phyloP scores from a whole-genome alignment of 768 basidiomycete species.

The Naganishia kalamii region DNA sequence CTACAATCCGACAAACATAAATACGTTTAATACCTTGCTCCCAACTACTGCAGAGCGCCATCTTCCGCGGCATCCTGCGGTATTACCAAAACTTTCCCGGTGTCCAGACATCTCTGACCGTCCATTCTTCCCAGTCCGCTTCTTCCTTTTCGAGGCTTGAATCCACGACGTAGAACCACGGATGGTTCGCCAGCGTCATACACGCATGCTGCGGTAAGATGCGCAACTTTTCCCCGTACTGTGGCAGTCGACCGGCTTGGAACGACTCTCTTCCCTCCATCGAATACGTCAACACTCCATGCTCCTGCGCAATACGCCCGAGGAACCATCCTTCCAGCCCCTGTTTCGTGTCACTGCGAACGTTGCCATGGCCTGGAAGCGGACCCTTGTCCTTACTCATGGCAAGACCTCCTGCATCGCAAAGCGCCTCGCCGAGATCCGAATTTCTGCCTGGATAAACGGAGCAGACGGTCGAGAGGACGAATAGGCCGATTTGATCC shows the following conservation, averaged over 20 bases:
- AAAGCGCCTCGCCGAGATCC: conserved; percentile 50
- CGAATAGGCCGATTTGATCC: conserved; percentile 59
- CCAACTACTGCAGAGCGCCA: no score
- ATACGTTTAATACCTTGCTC: no score
- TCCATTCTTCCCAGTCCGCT: conserved; percentile 47
- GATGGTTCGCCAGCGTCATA: conserved; percentile 67
- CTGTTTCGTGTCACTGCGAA: conserved; percentile 55
- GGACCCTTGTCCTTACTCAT: conserved; percentile 82
- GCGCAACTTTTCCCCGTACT: conserved; percentile 60
- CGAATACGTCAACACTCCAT: conserved; percentile 56
- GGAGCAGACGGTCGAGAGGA: conserved; percentile 70
- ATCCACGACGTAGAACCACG: conserved; percentile 80
- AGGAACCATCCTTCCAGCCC: conserved; percentile 49
- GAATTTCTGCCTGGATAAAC: conserved; percentile 64
- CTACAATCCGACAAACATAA: no score
- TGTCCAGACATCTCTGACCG: conserved; percentile 74
- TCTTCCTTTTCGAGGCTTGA: conserved; percentile 48
- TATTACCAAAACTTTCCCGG: conserved; percentile 81
- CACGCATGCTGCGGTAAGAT: conserved; percentile 84
- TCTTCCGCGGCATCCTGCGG: neutral
- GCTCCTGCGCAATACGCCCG: conserved; percentile 53
- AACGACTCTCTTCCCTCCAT: conserved; percentile 1
- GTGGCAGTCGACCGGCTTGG: conserved; percentile 36
- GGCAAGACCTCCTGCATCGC: conserved; percentile 76
- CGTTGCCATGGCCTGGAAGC: conserved; percentile 63